Base-by-base conservation (phyloP, 345 rosid genomes). In the Passiflora organensis region DNA sequence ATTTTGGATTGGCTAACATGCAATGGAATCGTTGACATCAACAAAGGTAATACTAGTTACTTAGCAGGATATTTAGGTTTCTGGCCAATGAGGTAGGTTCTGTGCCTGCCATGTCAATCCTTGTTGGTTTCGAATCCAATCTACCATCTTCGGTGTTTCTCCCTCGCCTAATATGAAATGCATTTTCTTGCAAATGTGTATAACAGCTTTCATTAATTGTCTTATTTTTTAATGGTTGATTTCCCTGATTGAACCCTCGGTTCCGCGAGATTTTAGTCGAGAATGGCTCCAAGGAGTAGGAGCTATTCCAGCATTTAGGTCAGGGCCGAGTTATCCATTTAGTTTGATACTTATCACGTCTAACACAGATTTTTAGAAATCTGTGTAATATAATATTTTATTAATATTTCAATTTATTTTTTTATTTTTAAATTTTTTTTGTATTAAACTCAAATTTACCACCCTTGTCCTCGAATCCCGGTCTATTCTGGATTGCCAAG, bases 141-240 rank as follows among this genome's bases (percentile, higher is more conserved):
- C 59, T 48, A 56, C 15, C 13, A 37, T 32, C 53, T 9, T 28
- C 28, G 14, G 41, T 10, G n/a, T 57, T 54, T 60, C 39, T 60
- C 45, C 59, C 55, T 42, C 25, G 48, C 52, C 67, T 23, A 28
- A 66, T 60, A 59, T 63, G 60, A 51, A 61, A 48, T 65, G 80
- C 75, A 55, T 73, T 76, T 64, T 69, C 57, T 69, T 49, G 67
- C 71, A 80, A 81, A 59, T 78, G 87, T 80, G 83, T 76, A 84
- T 79, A 78, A 28, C 8, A 8, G 68, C 62, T 61, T 61, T 32
- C 48, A n/a, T 17, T 10, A 24, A 43, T n/a, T n/a, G n/a, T n/a
- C n/a, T 61, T 43, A 38, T 63, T 63, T 22, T 60, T 44, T 65
- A 32, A 71, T 73, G 67, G 32, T 61, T 48, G 63, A 56, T 63